Conservation (phyloP, 306 rosid genomes). For the Acacia crassicarpa region DNA sequence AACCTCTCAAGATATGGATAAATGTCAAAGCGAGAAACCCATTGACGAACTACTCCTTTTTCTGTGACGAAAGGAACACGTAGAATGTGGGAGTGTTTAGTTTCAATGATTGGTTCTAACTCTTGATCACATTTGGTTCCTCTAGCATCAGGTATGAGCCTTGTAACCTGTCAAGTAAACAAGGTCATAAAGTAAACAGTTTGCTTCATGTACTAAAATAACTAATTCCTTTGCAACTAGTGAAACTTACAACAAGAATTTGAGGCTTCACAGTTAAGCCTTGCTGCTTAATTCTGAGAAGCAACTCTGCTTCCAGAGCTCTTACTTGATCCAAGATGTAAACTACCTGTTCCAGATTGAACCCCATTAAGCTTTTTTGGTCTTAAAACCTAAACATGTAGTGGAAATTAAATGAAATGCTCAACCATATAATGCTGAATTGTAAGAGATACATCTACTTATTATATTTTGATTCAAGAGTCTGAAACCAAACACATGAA, state of each 20-base stretch:
- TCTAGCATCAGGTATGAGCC: conserved; percentile 84
- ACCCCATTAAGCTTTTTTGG: not conserved
- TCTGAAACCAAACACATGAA: not conserved
- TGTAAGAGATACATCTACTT: not conserved
- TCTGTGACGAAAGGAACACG: conserved; percentile 81
- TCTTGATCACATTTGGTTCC: conserved; percentile 89
- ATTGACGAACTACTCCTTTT: conserved; percentile 56
- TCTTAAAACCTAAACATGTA: not conserved
- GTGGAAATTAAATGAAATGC: not conserved
- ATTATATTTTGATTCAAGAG: not conserved
- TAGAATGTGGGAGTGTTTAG: conserved; percentile 75
- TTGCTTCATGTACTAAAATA: not conserved
- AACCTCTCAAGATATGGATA: conserved; percentile 88
- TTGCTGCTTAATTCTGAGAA: conserved; percentile 68
- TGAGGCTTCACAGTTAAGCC: conserved; percentile 81
- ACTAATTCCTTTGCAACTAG: conserved; percentile 1
- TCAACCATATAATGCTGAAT: not conserved
- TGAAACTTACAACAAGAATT: conserved; percentile 73
- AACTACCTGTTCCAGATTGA: conserved; percentile 59
- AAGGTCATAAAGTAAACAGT: not conserved
- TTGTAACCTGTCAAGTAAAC: conserved; percentile 54
- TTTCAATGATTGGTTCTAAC: conserved; percentile 66
- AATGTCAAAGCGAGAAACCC: conserved; percentile 94
- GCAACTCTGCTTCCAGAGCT: conserved; percentile 82
- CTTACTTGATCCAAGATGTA: conserved; percentile 93